Evolutionary conservation across 768 basidiomycete genomes (phyloP), one percentile per base, ranked within the genome.

Genomic region (Xerocomellus dryophilus): DNA sequence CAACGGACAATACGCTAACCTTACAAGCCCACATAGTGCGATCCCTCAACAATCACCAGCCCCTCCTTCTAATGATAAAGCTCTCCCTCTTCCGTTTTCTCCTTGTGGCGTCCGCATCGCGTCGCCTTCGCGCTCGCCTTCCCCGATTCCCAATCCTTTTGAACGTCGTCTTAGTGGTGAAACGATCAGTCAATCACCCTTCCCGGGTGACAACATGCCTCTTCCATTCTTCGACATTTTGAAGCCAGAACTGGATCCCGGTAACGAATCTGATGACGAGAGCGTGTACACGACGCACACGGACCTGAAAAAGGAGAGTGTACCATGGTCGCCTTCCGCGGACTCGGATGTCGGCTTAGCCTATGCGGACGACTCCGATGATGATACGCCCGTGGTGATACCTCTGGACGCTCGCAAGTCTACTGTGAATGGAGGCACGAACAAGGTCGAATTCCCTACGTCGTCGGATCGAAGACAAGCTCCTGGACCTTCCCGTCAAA

Each of bases 101-200:
- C 48, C 63, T 43, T 56, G 57, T 29, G 45, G 17, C 25, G 52
- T 71, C 27, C 62, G 61, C 51, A 62, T 73, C 36, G 70, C 61
- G 18, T 68, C 65, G 5, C 60, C 67, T 34, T 62, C 73, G 3
- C 64, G 58, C 29, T 60, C 65, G n/a, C 69, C 67, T 47, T 71
- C 69, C 8, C 67, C 65, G 1, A 66, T 97, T 90, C 93, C 96
- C 86, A 79, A 90, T 91, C 66, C 96, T 87, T 67, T 96, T 85
- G 64, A 79, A 84, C 72, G 90, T 90, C 73, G 93, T 90, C 69
- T 98, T 85, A 72, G 96, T 92, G 67, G 95, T 89, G 69, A 59
- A 60, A 73, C 66, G 9, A 53, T 56, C 15, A 47, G 57, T n/a
- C 64, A 62, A 40, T 63, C 62, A 7, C 61, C 66, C 10, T 59